A percentile compares a stretch with the other conserved stretches of the same genome.
These are phyloP conservation scores for Ramaria sp. DNA, from an alignment of 768 basidiomycete genomes.

Conservation along the genomic window DNA sequence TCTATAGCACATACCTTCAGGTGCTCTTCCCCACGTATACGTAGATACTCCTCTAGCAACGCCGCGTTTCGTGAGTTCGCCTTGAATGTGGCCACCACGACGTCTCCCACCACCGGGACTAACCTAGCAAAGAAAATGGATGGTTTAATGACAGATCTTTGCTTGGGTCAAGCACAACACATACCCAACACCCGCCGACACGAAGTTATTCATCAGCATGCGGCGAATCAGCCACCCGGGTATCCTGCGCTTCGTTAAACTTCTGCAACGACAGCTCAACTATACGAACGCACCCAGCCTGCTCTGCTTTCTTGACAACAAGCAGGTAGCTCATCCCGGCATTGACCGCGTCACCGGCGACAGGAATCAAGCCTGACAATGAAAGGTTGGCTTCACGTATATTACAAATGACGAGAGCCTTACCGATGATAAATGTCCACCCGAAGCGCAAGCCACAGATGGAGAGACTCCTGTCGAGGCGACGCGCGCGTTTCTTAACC, in stretches of 20 bases:
- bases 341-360: conserved; percentile 57
- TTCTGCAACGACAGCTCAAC: not conserved
- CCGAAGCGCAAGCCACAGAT: conserved; percentile 78
- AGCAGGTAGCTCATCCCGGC: conserved; percentile 61
- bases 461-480: conserved; percentile 80
- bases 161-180: not conserved
- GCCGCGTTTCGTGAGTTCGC: conserved; percentile 85
- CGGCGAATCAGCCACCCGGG: conserved; percentile 53
- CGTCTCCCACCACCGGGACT: conserved; percentile 66
- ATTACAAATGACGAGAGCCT: not conserved
- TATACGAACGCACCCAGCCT: conserved; percentile 46
- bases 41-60: conserved; percentile 75
- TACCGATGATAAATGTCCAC: conserved; percentile 69
- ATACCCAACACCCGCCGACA: conserved; percentile 52
- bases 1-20: conserved; percentile 27
- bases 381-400: not conserved
- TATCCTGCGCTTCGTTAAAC: conserved; percentile 19
- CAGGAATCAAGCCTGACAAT: conserved; percentile 47
- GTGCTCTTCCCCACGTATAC: conserved; percentile 66
- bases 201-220: conserved; percentile 70
- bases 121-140: conserved; percentile 16
- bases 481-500: conserved; percentile 68
- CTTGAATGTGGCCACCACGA: conserved; percentile 69
- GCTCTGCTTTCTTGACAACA: conserved; percentile 61
- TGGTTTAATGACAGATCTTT: not conserved